Percentiles rank a stretch among this genome's conserved stretches.
Evolutionary conservation across 371 early-diverging fungal genomes (phyloP).

Genomic region (Mortierella sp.): DNA sequence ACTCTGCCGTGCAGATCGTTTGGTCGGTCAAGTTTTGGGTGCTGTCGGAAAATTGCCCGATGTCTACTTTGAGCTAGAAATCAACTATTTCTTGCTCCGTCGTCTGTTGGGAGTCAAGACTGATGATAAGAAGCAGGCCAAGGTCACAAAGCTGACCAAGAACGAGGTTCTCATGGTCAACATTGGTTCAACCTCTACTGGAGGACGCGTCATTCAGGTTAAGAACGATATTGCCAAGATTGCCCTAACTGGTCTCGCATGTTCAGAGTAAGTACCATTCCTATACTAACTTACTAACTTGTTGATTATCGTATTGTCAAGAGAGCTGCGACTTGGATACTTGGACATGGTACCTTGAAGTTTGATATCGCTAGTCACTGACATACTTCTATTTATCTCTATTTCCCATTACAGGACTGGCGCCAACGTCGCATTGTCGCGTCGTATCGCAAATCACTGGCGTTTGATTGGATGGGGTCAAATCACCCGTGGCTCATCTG

Average conservation of each 20-base stretch:
- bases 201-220: slow-evolving; percentile 95
- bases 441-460: slow-evolving; percentile 99
- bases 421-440: slow-evolving; percentile 98
- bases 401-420: slow-evolving; percentile 64
- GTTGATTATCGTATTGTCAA: too few relatives aligned
- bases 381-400: neutral
- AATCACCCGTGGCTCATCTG: slow-evolving; percentile 90
- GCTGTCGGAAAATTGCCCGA: slow-evolving; percentile 96
- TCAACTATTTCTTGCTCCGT: slow-evolving; percentile 97
- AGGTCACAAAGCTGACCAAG: slow-evolving; percentile 92
- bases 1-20: slow-evolving; percentile 98
- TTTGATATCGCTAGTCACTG: neutral
- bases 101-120: slow-evolving; percentile 97
- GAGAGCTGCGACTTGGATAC: neutral
- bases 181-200: slow-evolving; percentile 99
- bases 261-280: slow-evolving; percentile 87
- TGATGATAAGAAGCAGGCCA: slow-evolving; percentile 97
- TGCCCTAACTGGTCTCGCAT: slow-evolving; percentile 94
- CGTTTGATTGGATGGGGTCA: slow-evolving; percentile 99
- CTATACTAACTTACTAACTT: too few relatives aligned
- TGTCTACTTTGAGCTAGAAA: slow-evolving; percentile 96
- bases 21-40: slow-evolving; percentile 99
- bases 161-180: slow-evolving; percentile 98
- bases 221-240: slow-evolving; percentile 96
- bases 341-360: neutral